Conservation (phyloP, 768 basidiomycete species). For the Russula dissimulans region DNA sequence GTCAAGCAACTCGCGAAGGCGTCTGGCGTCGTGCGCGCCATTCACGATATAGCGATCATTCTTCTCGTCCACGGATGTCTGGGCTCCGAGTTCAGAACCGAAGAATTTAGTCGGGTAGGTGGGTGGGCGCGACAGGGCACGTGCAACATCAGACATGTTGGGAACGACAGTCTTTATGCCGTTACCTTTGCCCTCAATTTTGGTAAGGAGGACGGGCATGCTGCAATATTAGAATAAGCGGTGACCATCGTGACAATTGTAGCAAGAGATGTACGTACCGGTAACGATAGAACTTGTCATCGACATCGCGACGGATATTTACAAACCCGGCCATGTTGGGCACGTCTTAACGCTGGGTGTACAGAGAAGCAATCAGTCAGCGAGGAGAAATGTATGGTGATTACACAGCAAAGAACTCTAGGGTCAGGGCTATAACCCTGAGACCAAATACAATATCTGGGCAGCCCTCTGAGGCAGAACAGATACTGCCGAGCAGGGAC, state of each 20-base stretch:
- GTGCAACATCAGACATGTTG: conserved; percentile 97
- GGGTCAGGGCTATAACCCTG: background rate
- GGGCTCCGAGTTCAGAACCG: conserved; percentile 96
- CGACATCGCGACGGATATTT: conserved; percentile 92
- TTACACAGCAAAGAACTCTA: no score
- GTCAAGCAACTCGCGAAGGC: conserved; percentile 92
- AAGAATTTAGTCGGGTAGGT: conserved; percentile 99
- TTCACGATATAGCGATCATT: conserved; percentile 98
- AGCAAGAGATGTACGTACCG: conserved; percentile 38
- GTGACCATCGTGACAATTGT: background rate
- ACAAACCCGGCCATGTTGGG: conserved; percentile 87
- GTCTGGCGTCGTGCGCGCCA: conserved; percentile 85
- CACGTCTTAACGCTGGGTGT: conserved; percentile 49
- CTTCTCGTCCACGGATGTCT: conserved; percentile 93
- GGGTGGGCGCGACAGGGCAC: conserved; percentile 89
- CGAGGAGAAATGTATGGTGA: background rate
- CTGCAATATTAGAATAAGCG: conserved; percentile 30
- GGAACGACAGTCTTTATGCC: conserved; percentile 99
- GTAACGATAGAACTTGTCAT: conserved; percentile 95
- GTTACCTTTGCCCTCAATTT: conserved; percentile 98
- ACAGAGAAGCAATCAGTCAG: background rate
- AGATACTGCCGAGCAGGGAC: no score
- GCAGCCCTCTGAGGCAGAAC: conserved; percentile 20
- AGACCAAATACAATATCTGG: background rate
- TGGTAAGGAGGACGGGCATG: conserved; percentile 91